Conservation (phyloP, 495 filamentous ascomycete species). For the Penicillium bovifimosum region DNA sequence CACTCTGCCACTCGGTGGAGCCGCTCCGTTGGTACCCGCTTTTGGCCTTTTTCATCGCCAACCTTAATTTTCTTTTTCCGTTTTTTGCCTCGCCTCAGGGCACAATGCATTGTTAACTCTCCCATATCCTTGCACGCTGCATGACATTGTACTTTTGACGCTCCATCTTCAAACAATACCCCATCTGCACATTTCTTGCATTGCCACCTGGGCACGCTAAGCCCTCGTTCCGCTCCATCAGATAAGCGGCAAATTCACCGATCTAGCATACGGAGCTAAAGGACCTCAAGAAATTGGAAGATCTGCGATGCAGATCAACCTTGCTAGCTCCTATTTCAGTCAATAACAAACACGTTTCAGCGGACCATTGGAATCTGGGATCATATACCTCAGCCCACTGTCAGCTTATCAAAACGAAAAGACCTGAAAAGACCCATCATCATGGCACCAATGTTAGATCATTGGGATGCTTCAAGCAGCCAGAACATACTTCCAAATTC, state of each 20-base stretch:
- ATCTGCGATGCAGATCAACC: neutral
- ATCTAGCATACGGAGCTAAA: neutral
- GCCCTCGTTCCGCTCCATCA: neutral
- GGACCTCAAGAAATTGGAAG: neutral
- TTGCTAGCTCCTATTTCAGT: neutral
- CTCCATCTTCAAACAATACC: neutral
- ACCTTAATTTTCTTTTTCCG: constrained; percentile 25
- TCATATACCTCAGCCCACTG: too few species aligned
- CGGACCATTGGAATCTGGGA: too few species aligned
- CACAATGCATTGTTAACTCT: constrained; percentile 20
- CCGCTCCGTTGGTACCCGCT: constrained; percentile 27
- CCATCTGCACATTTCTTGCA: neutral
- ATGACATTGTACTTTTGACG: neutral
- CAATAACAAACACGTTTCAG: neutral
- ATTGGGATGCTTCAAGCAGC: constrained; percentile 17
- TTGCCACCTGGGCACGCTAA: neutral
- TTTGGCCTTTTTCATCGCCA: constrained; percentile 18
- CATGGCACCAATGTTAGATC: constrained; percentile 36
- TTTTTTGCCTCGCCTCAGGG: neutral
- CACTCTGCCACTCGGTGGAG: constrained; percentile 15
- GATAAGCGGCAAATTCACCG: neutral
- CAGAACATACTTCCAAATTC: neutral
- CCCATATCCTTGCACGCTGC: neutral
- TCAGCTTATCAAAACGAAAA: neutral
- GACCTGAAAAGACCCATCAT: neutral